Conservation (phyloP, 225 moss, liverwort and hornwort genomes). For the Ulota crispa region DNA sequence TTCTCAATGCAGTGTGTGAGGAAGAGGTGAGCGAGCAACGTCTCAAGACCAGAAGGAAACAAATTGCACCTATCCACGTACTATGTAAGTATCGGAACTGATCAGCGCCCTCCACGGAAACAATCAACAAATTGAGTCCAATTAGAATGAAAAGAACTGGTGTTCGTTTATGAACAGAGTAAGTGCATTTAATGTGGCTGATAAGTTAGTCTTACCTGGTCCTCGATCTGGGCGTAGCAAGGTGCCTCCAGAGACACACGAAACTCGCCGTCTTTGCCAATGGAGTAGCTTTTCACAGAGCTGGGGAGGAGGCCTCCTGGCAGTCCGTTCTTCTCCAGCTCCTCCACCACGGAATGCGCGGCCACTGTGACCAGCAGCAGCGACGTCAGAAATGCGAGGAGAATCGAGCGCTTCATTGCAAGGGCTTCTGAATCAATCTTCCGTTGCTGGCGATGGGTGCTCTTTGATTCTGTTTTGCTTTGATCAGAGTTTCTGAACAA, state of each 20-base stretch:
- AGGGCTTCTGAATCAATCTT: not conserved
- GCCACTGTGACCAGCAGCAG: not conserved
- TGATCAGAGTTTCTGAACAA: too few relatives aligned
- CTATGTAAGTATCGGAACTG: not conserved
- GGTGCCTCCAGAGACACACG: conserved; percentile 41
- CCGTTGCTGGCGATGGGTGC: not conserved
- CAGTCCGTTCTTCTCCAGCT: conserved; percentile 60
- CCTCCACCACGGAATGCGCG: conserved; percentile 43
- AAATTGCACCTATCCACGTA: not conserved
- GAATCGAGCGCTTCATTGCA: not conserved
- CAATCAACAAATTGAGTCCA: not conserved
- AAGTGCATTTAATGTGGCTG: not conserved
- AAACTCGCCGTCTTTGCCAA: conserved; percentile 59
- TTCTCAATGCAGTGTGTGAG: not conserved
- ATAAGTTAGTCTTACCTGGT: conserved; percentile 40
- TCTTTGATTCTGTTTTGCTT: not conserved
- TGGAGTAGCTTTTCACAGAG: conserved; percentile 50
- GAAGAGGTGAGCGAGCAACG: not conserved
- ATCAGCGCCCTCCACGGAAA: not conserved
- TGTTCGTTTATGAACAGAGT: not conserved
- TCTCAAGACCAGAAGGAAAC: not conserved
- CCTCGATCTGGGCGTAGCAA: conserved; percentile 58
- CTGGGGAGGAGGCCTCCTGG: conserved; percentile 63
- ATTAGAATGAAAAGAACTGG: not conserved
- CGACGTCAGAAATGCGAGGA: not conserved